Conservation (phyloP, 139 green algal genomes). For the Asterochloris erici region DNA sequence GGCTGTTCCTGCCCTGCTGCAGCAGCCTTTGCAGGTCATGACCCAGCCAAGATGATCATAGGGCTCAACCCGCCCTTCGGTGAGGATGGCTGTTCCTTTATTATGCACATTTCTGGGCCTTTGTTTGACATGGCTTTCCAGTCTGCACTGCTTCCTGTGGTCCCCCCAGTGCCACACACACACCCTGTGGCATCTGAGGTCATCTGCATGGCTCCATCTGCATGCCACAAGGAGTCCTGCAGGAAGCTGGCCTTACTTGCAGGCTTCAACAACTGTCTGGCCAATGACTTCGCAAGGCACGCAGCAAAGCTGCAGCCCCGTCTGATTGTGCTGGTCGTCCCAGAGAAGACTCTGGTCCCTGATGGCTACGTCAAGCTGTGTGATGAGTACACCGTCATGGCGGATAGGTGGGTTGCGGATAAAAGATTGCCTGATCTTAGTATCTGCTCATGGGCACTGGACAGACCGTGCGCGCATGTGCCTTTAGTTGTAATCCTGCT, state of each 20-base stretch:
- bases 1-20: not conserved
- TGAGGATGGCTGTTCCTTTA: slow-evolving; percentile 17
- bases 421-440: not conserved
- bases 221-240: too few relatives aligned
- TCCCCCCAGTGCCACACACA: too few relatives aligned
- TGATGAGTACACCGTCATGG: slow-evolving; percentile 32
- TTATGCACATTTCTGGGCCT: slow-evolving; percentile 10
- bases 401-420: not conserved
- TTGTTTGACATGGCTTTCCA: not conserved
- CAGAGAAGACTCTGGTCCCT: slow-evolving; percentile 26
- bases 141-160: too few relatives aligned
- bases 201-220: too few relatives aligned
- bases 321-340: slow-evolving; percentile 52
- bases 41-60: slow-evolving; percentile 33
- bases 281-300: slow-evolving; percentile 31
- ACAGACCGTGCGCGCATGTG: not conserved
- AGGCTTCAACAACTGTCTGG: not conserved
- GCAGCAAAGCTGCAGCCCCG: slow-evolving; percentile 30
- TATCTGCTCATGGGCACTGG: not conserved
- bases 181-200: too few relatives aligned
- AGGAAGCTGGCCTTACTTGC: too few relatives aligned
- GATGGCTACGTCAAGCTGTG: slow-evolving; percentile 27
- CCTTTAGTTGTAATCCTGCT: not conserved
- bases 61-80: slow-evolving; percentile 59
- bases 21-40: not conserved